A percentile compares a stretch with the other conserved stretches of the same genome.
Evolutionary conservation across 805 yeast species (phyloP).

Genomic region (Komagataella pastoris): DNA sequence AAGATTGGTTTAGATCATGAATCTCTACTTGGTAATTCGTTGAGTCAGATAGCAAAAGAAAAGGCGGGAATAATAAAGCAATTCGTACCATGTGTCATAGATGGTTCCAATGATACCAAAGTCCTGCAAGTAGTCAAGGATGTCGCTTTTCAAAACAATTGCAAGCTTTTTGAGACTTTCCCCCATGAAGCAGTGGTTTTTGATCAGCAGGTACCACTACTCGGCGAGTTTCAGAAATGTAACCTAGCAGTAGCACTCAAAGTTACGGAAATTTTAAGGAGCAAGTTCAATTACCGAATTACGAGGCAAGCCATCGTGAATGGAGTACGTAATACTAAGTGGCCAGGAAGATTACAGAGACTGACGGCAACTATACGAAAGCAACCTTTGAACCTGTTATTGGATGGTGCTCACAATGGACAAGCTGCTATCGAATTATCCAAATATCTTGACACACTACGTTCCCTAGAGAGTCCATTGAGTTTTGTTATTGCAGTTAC

Average conservation of each 20-base stretch:
- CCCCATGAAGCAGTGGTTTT: slow-evolving; percentile 1
- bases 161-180: slow-evolving; percentile 13
- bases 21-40: slow-evolving; percentile 51
- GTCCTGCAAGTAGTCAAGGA: slow-evolving; percentile 34
- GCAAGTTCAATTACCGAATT: slow-evolving; percentile 9
- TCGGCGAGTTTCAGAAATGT: slow-evolving; percentile 60
- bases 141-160: slow-evolving; percentile 19
- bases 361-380: slow-evolving; percentile 17
- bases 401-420: slow-evolving; percentile 92
- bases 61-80: slow-evolving; percentile 79
- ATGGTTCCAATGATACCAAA: slow-evolving; percentile 43
- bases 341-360: slow-evolving; percentile 85
- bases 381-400: slow-evolving; percentile 23
- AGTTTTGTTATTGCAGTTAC: slow-evolving; percentile 68
- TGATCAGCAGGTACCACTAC: slow-evolving; percentile 32
- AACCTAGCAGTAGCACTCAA: slow-evolving; percentile 60
- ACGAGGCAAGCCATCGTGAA: slow-evolving; percentile 20
- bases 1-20: slow-evolving; percentile 86
- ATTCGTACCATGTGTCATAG: slow-evolving; percentile 52
- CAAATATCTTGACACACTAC: slow-evolving; percentile 27
- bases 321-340: slow-evolving; percentile 44
- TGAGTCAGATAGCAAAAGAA: slow-evolving; percentile 54
- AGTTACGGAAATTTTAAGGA: slow-evolving; percentile 28
- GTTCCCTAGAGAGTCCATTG: slow-evolving; percentile 10
- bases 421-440: slow-evolving; percentile 70